Conservation (phyloP, 345 rosid species). For the Euphorbia lathyris region DNA sequence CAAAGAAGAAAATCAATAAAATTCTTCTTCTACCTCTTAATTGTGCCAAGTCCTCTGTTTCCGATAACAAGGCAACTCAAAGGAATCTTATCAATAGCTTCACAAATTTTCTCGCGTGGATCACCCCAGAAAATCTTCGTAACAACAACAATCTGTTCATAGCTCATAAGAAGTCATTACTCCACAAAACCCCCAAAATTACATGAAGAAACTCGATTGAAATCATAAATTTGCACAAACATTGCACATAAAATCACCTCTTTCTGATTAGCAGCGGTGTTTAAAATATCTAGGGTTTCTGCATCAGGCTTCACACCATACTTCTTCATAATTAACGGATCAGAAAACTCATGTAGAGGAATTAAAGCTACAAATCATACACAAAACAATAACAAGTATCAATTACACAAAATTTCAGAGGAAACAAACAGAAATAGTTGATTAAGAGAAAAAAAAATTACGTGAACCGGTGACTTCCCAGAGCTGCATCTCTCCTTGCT, state of each 20-base stretch:
- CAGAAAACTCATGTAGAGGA: slow-evolving; percentile 58
- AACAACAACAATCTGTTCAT: slow-evolving; percentile 37
- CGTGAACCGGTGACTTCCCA: slow-evolving; percentile 91
- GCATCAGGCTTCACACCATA: slow-evolving; percentile 66
- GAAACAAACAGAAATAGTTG: not conserved
- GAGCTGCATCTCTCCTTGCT: slow-evolving; percentile 85
- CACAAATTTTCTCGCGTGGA: slow-evolving; percentile 77
- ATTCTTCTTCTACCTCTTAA: slow-evolving; percentile 51
- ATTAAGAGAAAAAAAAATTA: slow-evolving; percentile 16
- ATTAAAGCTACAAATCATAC: slow-evolving; percentile 49
- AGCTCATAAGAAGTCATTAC: slow-evolving; percentile 18
- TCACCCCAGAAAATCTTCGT: slow-evolving; percentile 88
- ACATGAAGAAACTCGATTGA: not conserved
- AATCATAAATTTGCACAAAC: not conserved
- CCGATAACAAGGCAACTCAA: slow-evolving; percentile 70
- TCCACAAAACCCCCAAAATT: not conserved
- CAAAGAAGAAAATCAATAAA: not conserved
- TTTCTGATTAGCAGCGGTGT: slow-evolving; percentile 54
- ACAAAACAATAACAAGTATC: not conserved
- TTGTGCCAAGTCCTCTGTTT: slow-evolving; percentile 75
- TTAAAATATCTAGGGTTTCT: slow-evolving; percentile 64
- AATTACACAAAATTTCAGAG: not conserved
- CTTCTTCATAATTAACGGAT: slow-evolving; percentile 60
- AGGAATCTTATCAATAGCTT: slow-evolving; percentile 70
- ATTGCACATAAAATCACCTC: slow-evolving; percentile 25